phyloP scores from a whole-genome alignment of 2,329 filamentous ascomycete species.

The Bipolaris oryzae region DNA sequence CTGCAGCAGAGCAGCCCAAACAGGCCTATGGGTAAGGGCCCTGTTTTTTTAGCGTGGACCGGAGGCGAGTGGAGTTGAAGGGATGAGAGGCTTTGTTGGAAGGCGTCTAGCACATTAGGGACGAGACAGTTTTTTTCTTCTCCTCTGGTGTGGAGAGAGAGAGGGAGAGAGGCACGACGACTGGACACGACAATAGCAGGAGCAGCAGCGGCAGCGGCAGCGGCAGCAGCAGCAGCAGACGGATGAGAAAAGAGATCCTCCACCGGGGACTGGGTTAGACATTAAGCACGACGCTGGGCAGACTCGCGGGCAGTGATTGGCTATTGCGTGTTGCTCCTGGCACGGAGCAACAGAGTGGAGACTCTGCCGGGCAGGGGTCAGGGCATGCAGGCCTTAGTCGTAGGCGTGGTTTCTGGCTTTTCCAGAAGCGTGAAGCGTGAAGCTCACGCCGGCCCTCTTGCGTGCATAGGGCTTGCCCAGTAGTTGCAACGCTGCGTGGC shows the following conservation, averaged over 20 bases:
- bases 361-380: conserved; percentile 20
- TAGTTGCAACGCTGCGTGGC: conserved; percentile 6
- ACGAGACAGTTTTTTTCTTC: conserved; percentile 2
- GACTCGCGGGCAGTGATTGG: conserved; percentile 37
- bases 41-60: conserved; percentile 20
- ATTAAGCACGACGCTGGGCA: conserved; percentile 37
- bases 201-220: conserved; percentile 9
- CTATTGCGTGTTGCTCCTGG: conserved; percentile 18
- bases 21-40: conserved; percentile 23
- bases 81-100: not conserved
- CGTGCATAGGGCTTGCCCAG: conserved; percentile 17
- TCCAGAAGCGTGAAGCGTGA: conserved; percentile 9
- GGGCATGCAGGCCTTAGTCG: conserved; percentile 40
- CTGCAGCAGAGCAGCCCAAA: conserved; percentile 28
- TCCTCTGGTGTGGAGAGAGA: conserved; percentile 6
- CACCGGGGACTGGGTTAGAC: conserved; percentile 36
- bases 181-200: conserved; percentile 10
- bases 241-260: conserved; percentile 27
- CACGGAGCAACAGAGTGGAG: conserved; percentile 33
- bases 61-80: conserved; percentile 22
- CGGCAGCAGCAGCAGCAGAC: conserved; percentile 20
- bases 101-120: conserved; percentile 2
- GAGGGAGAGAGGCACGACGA: conserved; percentile 12
- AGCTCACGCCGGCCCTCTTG: conserved; percentile 10
- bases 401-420: conserved; percentile 11